A percentile compares a stretch with the other conserved stretches of the same genome.
phyloP scores from a whole-genome alignment of 108 stramenopile species.

The Skeletonema menzelii region DNA sequence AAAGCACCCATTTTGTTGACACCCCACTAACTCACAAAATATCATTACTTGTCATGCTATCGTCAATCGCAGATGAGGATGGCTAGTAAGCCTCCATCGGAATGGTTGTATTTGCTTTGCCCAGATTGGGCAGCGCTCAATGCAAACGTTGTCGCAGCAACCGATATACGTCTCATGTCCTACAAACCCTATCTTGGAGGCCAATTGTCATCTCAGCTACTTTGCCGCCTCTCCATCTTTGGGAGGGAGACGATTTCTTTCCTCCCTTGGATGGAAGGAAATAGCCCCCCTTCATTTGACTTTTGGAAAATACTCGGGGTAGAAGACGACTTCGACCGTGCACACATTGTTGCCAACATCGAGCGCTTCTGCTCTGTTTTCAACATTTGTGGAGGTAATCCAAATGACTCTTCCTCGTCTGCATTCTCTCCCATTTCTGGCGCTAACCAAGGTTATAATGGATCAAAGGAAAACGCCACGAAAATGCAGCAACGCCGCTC shows the following conservation, averaged over 20 bases:
- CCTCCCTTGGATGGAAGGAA: background rate
- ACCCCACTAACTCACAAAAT: background rate
- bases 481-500: conserved; percentile 54
- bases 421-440: conserved; percentile 8
- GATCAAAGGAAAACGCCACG: background rate
- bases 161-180: conserved; percentile 59
- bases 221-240: conserved; percentile 68
- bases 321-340: conserved; percentile 74
- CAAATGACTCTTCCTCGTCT: background rate
- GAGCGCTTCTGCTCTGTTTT: conserved; percentile 74
- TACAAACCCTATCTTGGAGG: conserved; percentile 82
- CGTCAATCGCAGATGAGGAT: conserved; percentile 59
- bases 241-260: conserved; percentile 9
- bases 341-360: conserved; percentile 73
- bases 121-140: conserved; percentile 70
- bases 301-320: conserved; percentile 77
- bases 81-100: conserved; percentile 66
- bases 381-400: conserved; percentile 51
- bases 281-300: conserved; percentile 33
- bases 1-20: background rate
- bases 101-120: conserved; percentile 75
- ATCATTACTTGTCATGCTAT: background rate
- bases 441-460: background rate
- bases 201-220: conserved; percentile 56
- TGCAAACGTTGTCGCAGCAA: conserved; percentile 47